Evolutionary conservation across 192 early-diverging fungal species (phyloP).

Genomic region (Chytriomyces sp.): DNA sequence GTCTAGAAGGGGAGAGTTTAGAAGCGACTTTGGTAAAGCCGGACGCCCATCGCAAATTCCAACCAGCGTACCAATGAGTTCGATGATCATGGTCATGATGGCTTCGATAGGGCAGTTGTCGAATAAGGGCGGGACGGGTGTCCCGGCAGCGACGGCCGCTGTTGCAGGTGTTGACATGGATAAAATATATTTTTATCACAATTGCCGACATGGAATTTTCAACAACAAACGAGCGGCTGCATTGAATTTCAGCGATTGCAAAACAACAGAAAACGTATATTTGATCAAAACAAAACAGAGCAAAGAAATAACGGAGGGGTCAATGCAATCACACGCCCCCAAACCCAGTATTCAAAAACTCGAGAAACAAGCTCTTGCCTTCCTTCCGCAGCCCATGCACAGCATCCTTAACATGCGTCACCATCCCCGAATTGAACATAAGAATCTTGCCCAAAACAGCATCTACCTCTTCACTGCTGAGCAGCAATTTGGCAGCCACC

Average conservation of each 20-base stretch:
- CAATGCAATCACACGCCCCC: background rate
- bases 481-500: constrained; percentile 19
- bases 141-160: background rate
- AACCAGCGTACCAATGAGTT: constrained; percentile 34
- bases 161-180: too few species aligned
- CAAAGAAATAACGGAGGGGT: background rate
- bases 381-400: constrained; percentile 9
- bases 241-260: too few species aligned
- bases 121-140: constrained; percentile 27
- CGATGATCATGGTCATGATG: constrained; percentile 42
- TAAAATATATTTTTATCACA: too few species aligned
- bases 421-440: constrained; percentile 33
- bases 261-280: too few species aligned
- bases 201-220: too few species aligned
- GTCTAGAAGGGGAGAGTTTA: background rate
- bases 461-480: constrained; percentile 35
- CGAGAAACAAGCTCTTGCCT: constrained; percentile 29
- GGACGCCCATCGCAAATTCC: background rate
- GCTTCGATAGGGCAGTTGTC: constrained; percentile 37
- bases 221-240: too few species aligned
- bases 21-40: constrained; percentile 16
- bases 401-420: constrained; percentile 30
- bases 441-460: constrained; percentile 31
- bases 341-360: constrained; percentile 32
- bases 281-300: background rate